A percentile compares a stretch with the other conserved stretches of the same genome.
Conservation (phyloP, 179 eudicot genomes). For the Dionaea muscipula region DNA sequence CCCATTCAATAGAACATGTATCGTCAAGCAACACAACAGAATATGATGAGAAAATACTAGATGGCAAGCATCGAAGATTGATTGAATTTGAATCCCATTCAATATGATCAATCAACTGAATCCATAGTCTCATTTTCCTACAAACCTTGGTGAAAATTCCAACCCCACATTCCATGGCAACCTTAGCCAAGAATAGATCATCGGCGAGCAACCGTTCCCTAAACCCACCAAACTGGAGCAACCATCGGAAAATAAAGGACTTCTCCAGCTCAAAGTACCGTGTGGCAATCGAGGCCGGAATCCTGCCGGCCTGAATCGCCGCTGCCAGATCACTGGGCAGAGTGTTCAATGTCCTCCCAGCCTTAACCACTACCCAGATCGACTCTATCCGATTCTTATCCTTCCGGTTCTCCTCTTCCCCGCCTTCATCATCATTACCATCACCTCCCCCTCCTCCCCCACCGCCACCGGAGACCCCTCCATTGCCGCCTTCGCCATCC, state of each 20-base stretch:
- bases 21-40: no score
- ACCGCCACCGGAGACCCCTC: constrained; percentile 11
- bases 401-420: constrained; percentile 14
- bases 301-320: constrained; percentile 37
- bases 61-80: no score
- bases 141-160: constrained; percentile 67
- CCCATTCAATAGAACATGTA: no score
- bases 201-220: constrained; percentile 65
- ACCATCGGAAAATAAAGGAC: constrained; percentile 42
- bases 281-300: constrained; percentile 36
- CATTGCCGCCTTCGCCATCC: constrained; percentile 10
- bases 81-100: no score
- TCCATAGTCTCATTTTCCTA: not conserved
- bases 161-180: constrained; percentile 65
- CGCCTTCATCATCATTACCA: constrained; percentile 16
- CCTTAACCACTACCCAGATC: constrained; percentile 30
- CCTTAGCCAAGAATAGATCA: constrained; percentile 65
- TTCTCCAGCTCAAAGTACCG: constrained; percentile 54
- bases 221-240: constrained; percentile 59
- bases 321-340: constrained; percentile 44
- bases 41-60: no score
- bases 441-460: constrained; percentile 20
- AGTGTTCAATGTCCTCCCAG: constrained; percentile 36
- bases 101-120: no score
- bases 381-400: constrained; percentile 42